Evolutionary conservation across 306 rosid species (phyloP), one percentile per base, ranked within the genome.

Genomic region (Cicer cuneatum): DNA sequence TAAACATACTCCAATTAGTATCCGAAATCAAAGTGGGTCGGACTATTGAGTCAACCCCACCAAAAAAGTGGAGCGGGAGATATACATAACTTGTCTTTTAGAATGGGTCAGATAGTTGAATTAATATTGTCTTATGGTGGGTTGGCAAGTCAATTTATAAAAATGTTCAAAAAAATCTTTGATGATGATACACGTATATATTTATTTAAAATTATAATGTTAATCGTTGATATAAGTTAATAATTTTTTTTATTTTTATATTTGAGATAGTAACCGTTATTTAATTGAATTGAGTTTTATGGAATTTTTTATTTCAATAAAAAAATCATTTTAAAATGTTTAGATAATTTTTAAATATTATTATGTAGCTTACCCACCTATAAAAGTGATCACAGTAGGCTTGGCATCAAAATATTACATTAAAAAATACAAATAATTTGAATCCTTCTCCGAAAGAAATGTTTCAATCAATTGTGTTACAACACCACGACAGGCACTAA

Each of bases 401-500:
- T 24, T 24, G 2, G 2, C 29, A 24, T 24, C 3, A 2, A 24
- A 24, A 24, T 24, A 24, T 24, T 24, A 24, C 4, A 24, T 24
- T 56, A 8, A 62, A 29, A 67, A 35, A 33, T 13, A 68, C 13
- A 67, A 42, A 37, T 39, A 65, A 15, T 10, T 19, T 19, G 6
- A 65, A 16, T 7, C 19, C 10, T 7, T 18, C 10, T 19, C 40
- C 39, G 2, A 43, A 48, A 68, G n/a, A 15, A 68, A 68, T 5
- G 46, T 6, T 48, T 68, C 60, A 48, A 33, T 68, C 73, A 68
- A 14, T 67, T 29, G 0, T 8, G 60, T 48, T 33, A 48, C 45
- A n/a, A 69, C 10, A 49, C 7, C 48, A 69, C 35, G 4, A 48
- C 74, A 69, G 48, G 11, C 78, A 74, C 40, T 40, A 41, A 66